Evolutionary conservation across 202 grass and related monocot species (phyloP).

Genomic region (Zoysia matrella): DNA sequence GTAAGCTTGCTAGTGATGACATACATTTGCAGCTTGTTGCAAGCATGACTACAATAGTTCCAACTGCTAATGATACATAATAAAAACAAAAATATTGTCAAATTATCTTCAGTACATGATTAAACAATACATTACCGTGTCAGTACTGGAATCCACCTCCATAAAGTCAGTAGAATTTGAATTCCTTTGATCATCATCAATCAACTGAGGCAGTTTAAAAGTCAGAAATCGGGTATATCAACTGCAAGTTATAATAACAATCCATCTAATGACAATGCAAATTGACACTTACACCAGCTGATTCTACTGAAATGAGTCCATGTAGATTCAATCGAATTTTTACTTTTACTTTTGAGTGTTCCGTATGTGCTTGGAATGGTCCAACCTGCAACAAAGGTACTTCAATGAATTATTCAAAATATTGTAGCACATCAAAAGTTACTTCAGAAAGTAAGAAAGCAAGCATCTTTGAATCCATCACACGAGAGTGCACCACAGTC

Average conservation of each 20-base stretch:
- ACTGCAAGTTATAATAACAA: conserved; percentile 31
- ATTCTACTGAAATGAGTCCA: conserved; percentile 89
- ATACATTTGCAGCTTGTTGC: conserved; percentile 19
- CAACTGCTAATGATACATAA: conserved; percentile 23
- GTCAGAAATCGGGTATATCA: conserved; percentile 28
- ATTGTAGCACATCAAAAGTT: conserved; percentile 16
- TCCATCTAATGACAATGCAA: conserved; percentile 27
- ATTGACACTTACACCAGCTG: conserved; percentile 69
- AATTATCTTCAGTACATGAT: conserved; percentile 20
- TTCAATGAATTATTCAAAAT: conserved; percentile 26
- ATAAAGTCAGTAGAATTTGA: conserved; percentile 58
- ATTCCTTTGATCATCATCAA: conserved; percentile 75
- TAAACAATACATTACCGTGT: conserved; percentile 46
- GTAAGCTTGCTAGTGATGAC: conserved; percentile 31
- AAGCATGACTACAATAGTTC: conserved; percentile 3
- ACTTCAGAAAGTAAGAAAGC: conserved; percentile 17
- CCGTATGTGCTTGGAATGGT: conserved; percentile 71
- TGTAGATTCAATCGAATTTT: conserved; percentile 89
- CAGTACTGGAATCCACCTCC: conserved; percentile 68
- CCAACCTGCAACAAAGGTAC: conserved; percentile 74
- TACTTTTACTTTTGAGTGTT: conserved; percentile 85
- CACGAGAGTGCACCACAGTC: conserved; percentile 14
- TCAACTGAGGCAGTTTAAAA: conserved; percentile 66
- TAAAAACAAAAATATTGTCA: neutral
- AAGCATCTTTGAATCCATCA: conserved; percentile 26